Evolutionary conservation across 2,329 filamentous ascomycete species (phyloP).

Genomic region (Byssoonygena ceratinophila): DNA sequence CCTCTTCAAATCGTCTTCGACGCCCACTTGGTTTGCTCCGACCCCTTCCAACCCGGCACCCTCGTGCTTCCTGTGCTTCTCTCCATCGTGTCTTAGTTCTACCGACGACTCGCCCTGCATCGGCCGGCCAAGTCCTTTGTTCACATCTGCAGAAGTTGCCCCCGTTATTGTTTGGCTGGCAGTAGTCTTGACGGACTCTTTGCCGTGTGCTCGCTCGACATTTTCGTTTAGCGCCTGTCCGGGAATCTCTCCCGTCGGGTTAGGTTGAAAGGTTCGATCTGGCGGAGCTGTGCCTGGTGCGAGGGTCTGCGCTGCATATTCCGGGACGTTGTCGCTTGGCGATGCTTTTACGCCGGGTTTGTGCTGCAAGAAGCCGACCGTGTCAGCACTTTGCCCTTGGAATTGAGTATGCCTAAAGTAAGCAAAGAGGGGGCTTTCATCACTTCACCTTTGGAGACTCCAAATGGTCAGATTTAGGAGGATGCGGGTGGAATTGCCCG

Average conservation of each 20-base stretch:
- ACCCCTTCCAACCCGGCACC: conserved; percentile 37
- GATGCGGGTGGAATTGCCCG: conserved; percentile 7
- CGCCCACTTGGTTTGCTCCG: conserved; percentile 23
- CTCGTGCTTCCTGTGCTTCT: conserved; percentile 34
- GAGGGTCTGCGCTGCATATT: conserved; percentile 53
- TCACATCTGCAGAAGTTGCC: conserved; percentile 44
- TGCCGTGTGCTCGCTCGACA: conserved; percentile 33
- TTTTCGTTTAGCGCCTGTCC: conserved; percentile 34
- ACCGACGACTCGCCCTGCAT: conserved; percentile 39
- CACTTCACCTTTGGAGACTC: conserved; percentile 4
- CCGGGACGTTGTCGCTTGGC: conserved; percentile 46
- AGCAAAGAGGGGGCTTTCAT: not conserved
- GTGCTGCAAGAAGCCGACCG: conserved; percentile 40
- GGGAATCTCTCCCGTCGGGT: conserved; percentile 29
- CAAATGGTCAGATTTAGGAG: not conserved
- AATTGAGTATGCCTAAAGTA: too few relatives aligned
- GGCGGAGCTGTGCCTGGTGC: conserved; percentile 54
- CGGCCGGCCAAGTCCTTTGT: conserved; percentile 46
- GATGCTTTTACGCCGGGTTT: conserved; percentile 51
- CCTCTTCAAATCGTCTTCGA: conserved; percentile 1
- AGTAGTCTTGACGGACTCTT: conserved; percentile 33
- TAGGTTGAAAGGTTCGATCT: conserved; percentile 39
- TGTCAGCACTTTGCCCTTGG: too few relatives aligned
- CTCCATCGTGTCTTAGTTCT: conserved; percentile 41
- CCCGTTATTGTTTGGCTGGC: conserved; percentile 42